A percentile compares a stretch with the other conserved stretches of the same genome.
phyloP scores from a whole-genome alignment of 768 basidiomycete genomes.

The Macrolepiota albuminosa region DNA sequence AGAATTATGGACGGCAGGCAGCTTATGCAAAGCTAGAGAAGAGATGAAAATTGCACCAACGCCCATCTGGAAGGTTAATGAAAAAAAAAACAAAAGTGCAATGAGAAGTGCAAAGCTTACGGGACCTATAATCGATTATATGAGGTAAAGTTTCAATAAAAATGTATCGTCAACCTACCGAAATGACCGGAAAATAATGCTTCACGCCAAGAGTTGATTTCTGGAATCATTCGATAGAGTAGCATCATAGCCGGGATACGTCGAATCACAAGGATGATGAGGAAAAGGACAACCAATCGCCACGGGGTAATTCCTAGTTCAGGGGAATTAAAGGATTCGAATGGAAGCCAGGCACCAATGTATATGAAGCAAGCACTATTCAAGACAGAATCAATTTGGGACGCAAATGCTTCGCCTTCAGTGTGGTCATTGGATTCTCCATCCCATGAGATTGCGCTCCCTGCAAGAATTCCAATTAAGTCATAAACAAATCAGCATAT shows the following conservation, averaged over 20 bases:
- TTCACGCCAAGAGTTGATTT: conserved; percentile 79
- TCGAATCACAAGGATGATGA: conserved; percentile 68
- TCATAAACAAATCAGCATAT: conserved; percentile 8
- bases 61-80: conserved; percentile 59
- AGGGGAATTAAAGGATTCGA: conserved; percentile 48
- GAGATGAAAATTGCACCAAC: conserved; percentile 90
- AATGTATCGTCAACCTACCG: conserved; percentile 34
- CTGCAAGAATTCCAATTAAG: not conserved
- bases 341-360: conserved; percentile 85
- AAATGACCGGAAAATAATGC: conserved; percentile 93
- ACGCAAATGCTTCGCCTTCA: conserved; percentile 83
- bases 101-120: conserved; percentile 27
- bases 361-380: conserved; percentile 81
- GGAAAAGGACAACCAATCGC: conserved; percentile 63
- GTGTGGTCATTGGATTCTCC: conserved; percentile 75
- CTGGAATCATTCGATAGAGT: conserved; percentile 82
- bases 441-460: conserved; percentile 81
- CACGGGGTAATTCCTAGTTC: conserved; percentile 63
- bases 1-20: conserved; percentile 54
- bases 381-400: conserved; percentile 84
- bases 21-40: conserved; percentile 58
- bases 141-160: not conserved
- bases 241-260: conserved; percentile 76
- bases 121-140: conserved; percentile 36
- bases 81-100: not conserved